Base-by-base conservation (phyloP, 805 yeast species). In the Kuraishia molischiana region DNA sequence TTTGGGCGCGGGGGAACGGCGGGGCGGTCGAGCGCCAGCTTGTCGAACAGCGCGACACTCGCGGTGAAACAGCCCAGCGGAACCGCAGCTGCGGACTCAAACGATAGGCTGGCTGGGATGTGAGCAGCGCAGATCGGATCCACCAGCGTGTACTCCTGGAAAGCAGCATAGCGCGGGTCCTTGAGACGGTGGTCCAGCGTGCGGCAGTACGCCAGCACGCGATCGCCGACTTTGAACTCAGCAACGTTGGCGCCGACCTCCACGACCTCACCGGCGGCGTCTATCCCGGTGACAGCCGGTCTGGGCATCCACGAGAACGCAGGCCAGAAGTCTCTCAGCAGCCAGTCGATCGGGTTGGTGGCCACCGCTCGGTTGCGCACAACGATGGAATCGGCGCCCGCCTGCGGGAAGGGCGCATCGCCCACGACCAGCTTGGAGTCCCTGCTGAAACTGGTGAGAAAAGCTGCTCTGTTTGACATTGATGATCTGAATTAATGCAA, bases 201-300 rank as follows among this genome's bases (percentile, higher is more conserved):
- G 24, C 19, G 5, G 6, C 37, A 24, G 13, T 11, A 19, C 4
- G 41, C 41, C 2, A 38, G 3, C 5, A 44, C 43, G 13, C 40
- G 21, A 19, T 44, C 45, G 19, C 47, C 47, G 15, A 34, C 34
- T 28, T 39, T 39, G 20, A 39, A 34, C 5, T 28, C 17, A 8
- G 14, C 26, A 13, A 41, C 45, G 9, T 38, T 26, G 9, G 36
- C 4, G 2, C 45, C 45, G 14, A 44, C 40, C 19, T 39, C 31
- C 18, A 28, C 38, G 14, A 41, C 34, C n/a, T 19, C 36, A 15
- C 46, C 46, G 11, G 46, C 41, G 18, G 30, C 35, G 28, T 43
- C 42, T 3, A 14, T 3, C 5, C 44, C 46, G 13, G 30, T 10
- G 13, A 42, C 28, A 28, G 8, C 36, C 11, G 73, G 35, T 6